Base-by-base conservation (phyloP, 495 filamentous ascomycete species). In the Lichina pygmaea region DNA sequence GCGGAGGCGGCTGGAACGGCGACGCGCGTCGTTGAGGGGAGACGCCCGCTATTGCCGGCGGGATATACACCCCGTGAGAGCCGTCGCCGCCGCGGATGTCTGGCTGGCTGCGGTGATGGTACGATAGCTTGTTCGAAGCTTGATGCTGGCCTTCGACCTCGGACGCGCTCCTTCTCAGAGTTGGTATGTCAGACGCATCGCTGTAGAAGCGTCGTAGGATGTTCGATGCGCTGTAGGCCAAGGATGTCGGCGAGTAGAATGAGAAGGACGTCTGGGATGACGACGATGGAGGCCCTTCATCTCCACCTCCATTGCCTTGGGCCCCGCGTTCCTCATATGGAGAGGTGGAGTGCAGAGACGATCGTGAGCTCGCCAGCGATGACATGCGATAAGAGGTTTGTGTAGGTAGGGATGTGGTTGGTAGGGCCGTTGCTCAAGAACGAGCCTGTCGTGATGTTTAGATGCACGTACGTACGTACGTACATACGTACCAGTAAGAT, bases 1-100 rank as follows among this genome's bases (percentile, higher is more conserved):
- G 51, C 2, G 62, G 62, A 30, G 62, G 62, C n/a, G 62, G 62
- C 46, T 63, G 61, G 51, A 65, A 65, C n/a, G 62, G 62, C n/a
- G 53, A 57, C 6, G 51, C 50, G 37, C 50, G 39, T 16, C n/a
- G 4, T 24, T 61, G 57, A 15, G 46, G 51, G 24, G 24, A 24
- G 24, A 24, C 24, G 24, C 24, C 4, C 24, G 24, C 24, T 24
- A 24, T 24, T 4, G 24, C 24, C 15, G 60, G 58, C 0, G 61
- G 60, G 12, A 54, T 54, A 47, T 53, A 62, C 38, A 58, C 56
- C 37, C 50, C 52, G 39, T 55, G 42, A 41, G 52, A 51, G 17
- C 46, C 51, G 11, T 52, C 43, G 36, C 51, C 43, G 43, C 44
- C 49, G 12, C 4, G 38, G 12, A 16, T n/a, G 12, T 40, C 12